Evolutionary conservation across 768 basidiomycete genomes (phyloP).

Genomic region (Panaeolus cyanescens): DNA sequence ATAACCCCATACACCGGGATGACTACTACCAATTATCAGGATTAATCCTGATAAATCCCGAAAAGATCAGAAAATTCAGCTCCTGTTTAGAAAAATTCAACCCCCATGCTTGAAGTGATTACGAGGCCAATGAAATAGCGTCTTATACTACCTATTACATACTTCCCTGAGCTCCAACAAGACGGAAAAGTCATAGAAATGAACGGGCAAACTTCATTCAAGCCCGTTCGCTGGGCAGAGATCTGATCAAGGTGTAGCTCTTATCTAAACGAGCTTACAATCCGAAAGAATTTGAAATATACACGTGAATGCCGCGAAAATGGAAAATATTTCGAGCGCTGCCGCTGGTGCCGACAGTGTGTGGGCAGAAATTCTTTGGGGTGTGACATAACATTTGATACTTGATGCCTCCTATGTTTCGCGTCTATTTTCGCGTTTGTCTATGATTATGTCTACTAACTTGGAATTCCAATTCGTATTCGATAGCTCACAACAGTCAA

Average conservation of each 20-base stretch:
- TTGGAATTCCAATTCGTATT: too few species aligned
- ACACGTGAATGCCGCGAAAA: background rate
- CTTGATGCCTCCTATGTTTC: background rate
- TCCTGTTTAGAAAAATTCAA: background rate
- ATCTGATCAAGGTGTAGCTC: too few species aligned
- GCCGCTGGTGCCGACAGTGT: background rate
- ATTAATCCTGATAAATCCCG: background rate
- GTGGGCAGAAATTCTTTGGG: background rate
- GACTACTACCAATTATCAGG: background rate
- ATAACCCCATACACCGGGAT: background rate
- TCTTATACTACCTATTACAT: background rate
- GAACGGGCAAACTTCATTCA: too few species aligned
- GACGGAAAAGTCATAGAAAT: too few species aligned
- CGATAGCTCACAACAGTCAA: background rate
- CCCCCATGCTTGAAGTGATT: background rate
- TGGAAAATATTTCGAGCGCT: background rate
- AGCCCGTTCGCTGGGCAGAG: too few species aligned
- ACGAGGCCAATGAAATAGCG: background rate
- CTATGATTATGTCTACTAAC: background rate
- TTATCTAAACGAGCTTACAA: too few species aligned
- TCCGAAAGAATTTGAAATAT: background rate
- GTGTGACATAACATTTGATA: slow-evolving; percentile 3
- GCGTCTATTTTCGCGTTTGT: background rate
- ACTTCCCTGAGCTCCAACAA: too few species aligned
- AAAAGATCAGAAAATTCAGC: too few species aligned